phyloP scores from a whole-genome alignment of 345 rosid genomes.

The Ceriops decandra region DNA sequence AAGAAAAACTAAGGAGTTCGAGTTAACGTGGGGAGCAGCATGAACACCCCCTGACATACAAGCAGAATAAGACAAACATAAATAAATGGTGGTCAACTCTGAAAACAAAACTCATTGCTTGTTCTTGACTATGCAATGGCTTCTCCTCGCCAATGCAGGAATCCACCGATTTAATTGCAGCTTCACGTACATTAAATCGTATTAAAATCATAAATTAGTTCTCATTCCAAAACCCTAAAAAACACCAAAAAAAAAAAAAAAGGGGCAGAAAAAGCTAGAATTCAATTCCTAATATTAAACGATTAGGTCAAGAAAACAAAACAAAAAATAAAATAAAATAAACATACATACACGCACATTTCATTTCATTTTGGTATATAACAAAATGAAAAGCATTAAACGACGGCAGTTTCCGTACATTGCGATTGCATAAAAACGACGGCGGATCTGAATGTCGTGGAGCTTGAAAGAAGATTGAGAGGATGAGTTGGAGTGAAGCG shows the following conservation, averaged over 20 bases:
- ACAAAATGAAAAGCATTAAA: too few species aligned
- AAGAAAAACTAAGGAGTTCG: conserved; percentile 26
- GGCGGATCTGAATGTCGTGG: conserved; percentile 6
- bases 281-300: too few species aligned
- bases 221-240: too few species aligned
- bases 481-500: conserved; percentile 8
- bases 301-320: too few species aligned
- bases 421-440: background rate
- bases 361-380: too few species aligned
- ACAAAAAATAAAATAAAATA: too few species aligned
- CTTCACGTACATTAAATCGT: background rate
- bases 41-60: conserved; percentile 21
- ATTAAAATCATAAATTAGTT: too few species aligned
- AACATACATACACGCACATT: too few species aligned
- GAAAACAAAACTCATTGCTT: conserved; percentile 23
- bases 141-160: background rate
- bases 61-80: background rate
- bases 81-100: background rate
- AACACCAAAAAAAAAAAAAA: too few species aligned
- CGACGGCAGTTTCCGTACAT: too few species aligned
- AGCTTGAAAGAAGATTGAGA: background rate
- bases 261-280: background rate
- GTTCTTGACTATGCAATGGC: background rate
- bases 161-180: background rate
- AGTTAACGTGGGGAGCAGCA: conserved; percentile 25